Evolutionary conservation across 768 basidiomycete species (phyloP), one percentile per base, ranked within the genome.

Genomic region (Panaeolus cyanescens): DNA sequence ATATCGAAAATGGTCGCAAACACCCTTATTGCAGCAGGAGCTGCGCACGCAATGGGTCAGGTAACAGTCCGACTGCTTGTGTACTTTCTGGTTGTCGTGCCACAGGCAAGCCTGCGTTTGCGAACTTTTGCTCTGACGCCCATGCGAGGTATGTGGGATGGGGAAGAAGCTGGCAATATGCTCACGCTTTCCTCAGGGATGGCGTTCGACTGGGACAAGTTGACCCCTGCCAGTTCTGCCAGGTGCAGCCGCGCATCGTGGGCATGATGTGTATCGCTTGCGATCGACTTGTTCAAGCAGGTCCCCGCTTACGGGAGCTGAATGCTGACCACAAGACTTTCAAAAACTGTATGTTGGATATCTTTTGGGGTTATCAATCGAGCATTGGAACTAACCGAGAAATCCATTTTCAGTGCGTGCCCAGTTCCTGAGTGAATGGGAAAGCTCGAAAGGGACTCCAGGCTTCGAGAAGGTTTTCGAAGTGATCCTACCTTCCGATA

Each of bases 21-120:
- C 85, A 88, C 66, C 79, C 82, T 32, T 89, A 83, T 68, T 88
- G 87, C 67, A 80, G 87, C 65, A 84, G 79, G 64, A 85, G 81
- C 55, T 88, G 87, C 68, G 87, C 87, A 58, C 77, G 84, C 50
- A 80, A 73, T 62, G 79, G 75, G 39, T 72, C 76, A 61, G 77
- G 73, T 39, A 66, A 73, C 39, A 76, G 68, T 61, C 74, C 78
- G 19, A 70, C 71, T 17, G 74, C 76, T 19, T 88, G 86, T 68
- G 60, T 70, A 22, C 79, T 87, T 67, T 80, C 72, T 59, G 81
- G 80, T 36, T 88, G 86, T 65, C 82, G 77, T 64, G 77, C 80
- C 36, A 76, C 81, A 33, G 81, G 82, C 31, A 82, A 81, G 69
- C 74, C 81, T 20, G 75, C 76, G 28, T 82, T 83, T 66, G 77